Percentiles rank a stretch among this genome's conserved stretches.
These are phyloP conservation scores for Eucalyptus camaldulensis DNA, from an alignment of 345 rosid genomes.

Conservation along the genomic window DNA sequence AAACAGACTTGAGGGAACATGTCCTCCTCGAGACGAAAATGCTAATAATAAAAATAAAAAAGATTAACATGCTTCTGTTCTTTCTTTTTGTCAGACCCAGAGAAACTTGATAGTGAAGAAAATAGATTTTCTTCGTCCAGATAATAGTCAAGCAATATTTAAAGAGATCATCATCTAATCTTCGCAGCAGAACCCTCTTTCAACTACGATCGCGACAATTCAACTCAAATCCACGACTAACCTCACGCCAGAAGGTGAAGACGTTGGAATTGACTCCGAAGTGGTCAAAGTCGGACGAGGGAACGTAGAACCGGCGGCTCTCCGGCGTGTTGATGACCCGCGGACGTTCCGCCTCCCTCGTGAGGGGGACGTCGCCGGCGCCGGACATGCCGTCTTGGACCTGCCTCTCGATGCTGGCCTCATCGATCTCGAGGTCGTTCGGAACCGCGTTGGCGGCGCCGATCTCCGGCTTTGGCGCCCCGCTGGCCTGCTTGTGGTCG, in stretches of 20 bases:
- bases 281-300: too few relatives aligned
- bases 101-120: not conserved
- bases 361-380: not conserved
- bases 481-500: constrained; percentile 12
- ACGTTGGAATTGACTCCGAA: constrained; percentile 47
- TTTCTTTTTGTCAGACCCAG: not conserved
- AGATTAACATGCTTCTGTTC: not conserved
- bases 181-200: too few relatives aligned
- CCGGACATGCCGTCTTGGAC: constrained; percentile 38
- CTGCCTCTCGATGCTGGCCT: constrained; percentile 60
- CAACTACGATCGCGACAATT: too few relatives aligned
- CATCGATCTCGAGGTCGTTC: constrained; percentile 51
- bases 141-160: not conserved
- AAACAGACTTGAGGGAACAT: constrained; percentile 16
- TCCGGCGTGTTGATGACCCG: too few relatives aligned
- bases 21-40: constrained; percentile 82
- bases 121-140: not conserved
- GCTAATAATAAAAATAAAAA: constrained; percentile 17
- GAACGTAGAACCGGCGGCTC: too few relatives aligned
- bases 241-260: constrained; percentile 91
- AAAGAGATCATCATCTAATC: not conserved
- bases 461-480: constrained; percentile 36
- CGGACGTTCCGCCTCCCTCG: too few relatives aligned
- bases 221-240: not conserved
- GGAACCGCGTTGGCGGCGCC: constrained; percentile 53